These are phyloP conservation scores for Monosporascus cannonballus DNA, from an alignment of 2,329 filamentous ascomycete genomes.

Conservation along the genomic window DNA sequence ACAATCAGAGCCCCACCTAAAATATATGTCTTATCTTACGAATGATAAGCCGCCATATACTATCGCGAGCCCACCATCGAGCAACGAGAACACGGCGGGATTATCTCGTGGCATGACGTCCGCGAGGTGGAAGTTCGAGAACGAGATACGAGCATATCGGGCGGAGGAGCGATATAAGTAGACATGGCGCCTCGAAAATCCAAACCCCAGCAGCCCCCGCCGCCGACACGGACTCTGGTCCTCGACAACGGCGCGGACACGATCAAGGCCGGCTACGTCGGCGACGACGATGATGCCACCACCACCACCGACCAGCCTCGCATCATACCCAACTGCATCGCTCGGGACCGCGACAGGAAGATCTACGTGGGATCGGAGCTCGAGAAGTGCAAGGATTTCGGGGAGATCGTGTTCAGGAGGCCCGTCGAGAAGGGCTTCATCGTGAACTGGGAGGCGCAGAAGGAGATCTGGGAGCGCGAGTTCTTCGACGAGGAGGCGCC, in stretches of 20 bases:
- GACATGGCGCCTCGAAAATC: slow-evolving; percentile 37
- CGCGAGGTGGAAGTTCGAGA: not conserved
- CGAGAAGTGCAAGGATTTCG: slow-evolving; percentile 76
- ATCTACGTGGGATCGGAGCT: slow-evolving; percentile 77
- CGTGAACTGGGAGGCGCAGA: slow-evolving; percentile 94
- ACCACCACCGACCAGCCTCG: slow-evolving; percentile 48
- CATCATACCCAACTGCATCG: slow-evolving; percentile 82
- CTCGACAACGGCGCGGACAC: slow-evolving; percentile 91
- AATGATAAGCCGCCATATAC: not conserved
- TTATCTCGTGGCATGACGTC: not conserved
- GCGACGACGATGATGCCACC: slow-evolving; percentile 27
- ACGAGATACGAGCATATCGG: not conserved
- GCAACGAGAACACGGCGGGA: not conserved
- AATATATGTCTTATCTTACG: not conserved
- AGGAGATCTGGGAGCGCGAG: slow-evolving; percentile 89
- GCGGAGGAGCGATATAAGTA: not conserved
- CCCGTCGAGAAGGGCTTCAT: slow-evolving; percentile 93
- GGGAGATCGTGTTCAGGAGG: slow-evolving; percentile 78
- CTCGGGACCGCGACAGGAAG: slow-evolving; percentile 71
- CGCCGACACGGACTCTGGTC: slow-evolving; percentile 66
- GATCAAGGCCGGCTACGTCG: slow-evolving; percentile 80
- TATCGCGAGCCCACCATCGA: too few species aligned
- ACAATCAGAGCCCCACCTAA: not conserved
- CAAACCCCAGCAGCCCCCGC: slow-evolving; percentile 42
- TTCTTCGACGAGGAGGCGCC: slow-evolving; percentile 68